phyloP scores from a whole-genome alignment of 441 rosid species.

The Daphne laureola region DNA sequence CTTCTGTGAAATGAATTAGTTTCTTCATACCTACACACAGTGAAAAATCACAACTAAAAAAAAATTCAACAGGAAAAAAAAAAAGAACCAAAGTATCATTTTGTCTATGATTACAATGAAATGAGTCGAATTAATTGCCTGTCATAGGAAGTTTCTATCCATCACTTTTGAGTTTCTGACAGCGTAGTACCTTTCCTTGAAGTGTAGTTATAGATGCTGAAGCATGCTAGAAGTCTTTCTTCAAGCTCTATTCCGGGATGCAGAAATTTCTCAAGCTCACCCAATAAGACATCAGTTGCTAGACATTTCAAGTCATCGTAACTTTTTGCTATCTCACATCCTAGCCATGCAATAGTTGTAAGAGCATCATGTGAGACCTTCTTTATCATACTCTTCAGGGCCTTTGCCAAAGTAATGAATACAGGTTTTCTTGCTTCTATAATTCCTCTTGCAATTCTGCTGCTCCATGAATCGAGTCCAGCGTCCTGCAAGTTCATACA shows the following conservation, averaged over 20 bases:
- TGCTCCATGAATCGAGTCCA: conserved; percentile 65
- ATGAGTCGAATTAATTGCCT: too few relatives aligned
- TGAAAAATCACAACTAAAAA: too few relatives aligned
- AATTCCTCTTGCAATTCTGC: conserved; percentile 56
- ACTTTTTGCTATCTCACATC: conserved; percentile 64
- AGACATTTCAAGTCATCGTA: conserved; percentile 40
- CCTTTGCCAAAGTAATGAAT: conserved; percentile 47
- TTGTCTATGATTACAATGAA: too few relatives aligned
- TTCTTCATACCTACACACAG: conserved; percentile 66
- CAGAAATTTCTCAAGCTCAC: conserved; percentile 58
- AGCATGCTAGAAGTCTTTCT: conserved; percentile 75
- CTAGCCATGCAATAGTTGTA: conserved; percentile 63
- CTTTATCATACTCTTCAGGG: conserved; percentile 59
- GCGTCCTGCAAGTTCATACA: conserved; percentile 41
- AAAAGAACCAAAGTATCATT: too few relatives aligned
- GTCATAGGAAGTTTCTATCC: too few relatives aligned
- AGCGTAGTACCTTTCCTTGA: conserved; percentile 68
- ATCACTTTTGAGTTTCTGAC: too few relatives aligned
- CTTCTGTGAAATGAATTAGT: conserved; percentile 73
- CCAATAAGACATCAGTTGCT: conserved; percentile 68
- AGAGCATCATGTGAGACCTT: conserved; percentile 59
- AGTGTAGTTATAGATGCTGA: conserved; percentile 83
- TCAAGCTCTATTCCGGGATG: conserved; percentile 88
- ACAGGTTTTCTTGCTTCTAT: conserved; percentile 47
- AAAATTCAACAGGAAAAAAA: too few relatives aligned